Base-by-base conservation (phyloP, 192 early-diverging fungal species). In the Lobulomyces angularis region DNA sequence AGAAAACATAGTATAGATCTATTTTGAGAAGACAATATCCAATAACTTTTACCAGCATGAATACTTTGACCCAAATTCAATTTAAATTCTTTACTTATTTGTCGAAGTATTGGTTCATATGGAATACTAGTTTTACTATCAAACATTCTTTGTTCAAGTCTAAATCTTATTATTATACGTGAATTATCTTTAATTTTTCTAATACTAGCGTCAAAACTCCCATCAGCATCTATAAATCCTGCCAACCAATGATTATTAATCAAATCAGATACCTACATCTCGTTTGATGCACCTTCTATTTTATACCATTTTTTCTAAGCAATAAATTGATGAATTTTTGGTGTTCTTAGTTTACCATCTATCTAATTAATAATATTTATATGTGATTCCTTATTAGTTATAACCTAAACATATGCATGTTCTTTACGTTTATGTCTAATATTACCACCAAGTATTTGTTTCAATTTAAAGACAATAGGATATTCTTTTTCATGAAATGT, bases 281-380 rank as follows among this genome's bases (percentile, higher is more conserved):
- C 12, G 16, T 12, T 16, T 12, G 31, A 32, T 12, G 31, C 12
- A 12, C 16, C 16, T 12, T 32, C 12, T 16, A 12, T 12, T 12
- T 32, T 32, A 12, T 12, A 32, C 31, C 31, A 32, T 12, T 32
- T 32, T 12, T 12, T 16, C 36, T 25, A 37, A 3, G 21, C 8
- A 37, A 6, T 37, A 37, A 8, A 3, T 3, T 8, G 8, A 3
- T 37, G 8, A 6, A 23, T 37, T 6, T 6, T 6, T 6, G 5
- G 21, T 6, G 6, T 23, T 37, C 26, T 37, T 23, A 8, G 6
- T 37, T 37, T 23, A 37, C 17, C 25, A 56, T 30, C 17, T 21
- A 42, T 25, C 12, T 21, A 40, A 51, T 53, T 43, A 7, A 50
- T 50, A 8, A 21, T 50, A 46, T 45, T 27, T 18, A 21, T 25